phyloP scores from a whole-genome alignment of 2,329 filamentous ascomycete genomes.

The Emmonsiellopsis sp. region DNA sequence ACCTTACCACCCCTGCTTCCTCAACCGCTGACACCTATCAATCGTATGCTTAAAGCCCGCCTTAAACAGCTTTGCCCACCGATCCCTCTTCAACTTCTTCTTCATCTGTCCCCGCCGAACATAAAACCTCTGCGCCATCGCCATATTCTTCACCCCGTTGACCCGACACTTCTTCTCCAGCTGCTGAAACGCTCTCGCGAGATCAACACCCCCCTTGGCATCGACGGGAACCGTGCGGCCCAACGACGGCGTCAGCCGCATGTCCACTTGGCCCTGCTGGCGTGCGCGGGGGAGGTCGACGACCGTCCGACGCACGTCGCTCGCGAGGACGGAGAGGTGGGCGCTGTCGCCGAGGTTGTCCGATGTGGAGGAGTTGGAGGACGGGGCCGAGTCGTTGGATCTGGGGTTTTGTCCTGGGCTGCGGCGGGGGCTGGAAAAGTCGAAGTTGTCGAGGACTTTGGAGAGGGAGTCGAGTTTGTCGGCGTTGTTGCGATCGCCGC shows the following conservation, averaged over 20 bases:
- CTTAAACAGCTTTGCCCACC: constrained; percentile 37
- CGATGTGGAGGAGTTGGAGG: not conserved
- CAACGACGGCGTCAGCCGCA: constrained; percentile 18
- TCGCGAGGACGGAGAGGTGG: too few relatives aligned
- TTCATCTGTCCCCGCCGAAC: constrained; percentile 31
- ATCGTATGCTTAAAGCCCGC: constrained; percentile 35
- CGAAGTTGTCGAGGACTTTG: not conserved
- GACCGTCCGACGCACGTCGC: too few relatives aligned
- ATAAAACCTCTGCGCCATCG: constrained; percentile 30
- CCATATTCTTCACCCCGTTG: constrained; percentile 26
- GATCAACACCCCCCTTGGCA: constrained; percentile 13
- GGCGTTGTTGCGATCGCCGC: not conserved
- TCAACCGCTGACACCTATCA: constrained; percentile 33
- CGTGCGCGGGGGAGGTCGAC: too few relatives aligned
- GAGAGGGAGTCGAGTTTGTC: not conserved
- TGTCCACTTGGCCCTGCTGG: not conserved
- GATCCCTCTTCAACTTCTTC: constrained; percentile 28
- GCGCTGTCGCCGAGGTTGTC: not conserved
- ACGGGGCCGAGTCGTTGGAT: not conserved
- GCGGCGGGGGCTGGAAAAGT: not conserved
- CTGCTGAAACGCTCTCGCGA: constrained; percentile 14
- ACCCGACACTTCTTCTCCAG: constrained; percentile 17
- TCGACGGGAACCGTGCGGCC: constrained; percentile 16
- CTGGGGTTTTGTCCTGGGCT: not conserved
- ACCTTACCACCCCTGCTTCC: constrained; percentile 36